Conservation (phyloP, 768 basidiomycete species). For the Pholiota conissans region DNA sequence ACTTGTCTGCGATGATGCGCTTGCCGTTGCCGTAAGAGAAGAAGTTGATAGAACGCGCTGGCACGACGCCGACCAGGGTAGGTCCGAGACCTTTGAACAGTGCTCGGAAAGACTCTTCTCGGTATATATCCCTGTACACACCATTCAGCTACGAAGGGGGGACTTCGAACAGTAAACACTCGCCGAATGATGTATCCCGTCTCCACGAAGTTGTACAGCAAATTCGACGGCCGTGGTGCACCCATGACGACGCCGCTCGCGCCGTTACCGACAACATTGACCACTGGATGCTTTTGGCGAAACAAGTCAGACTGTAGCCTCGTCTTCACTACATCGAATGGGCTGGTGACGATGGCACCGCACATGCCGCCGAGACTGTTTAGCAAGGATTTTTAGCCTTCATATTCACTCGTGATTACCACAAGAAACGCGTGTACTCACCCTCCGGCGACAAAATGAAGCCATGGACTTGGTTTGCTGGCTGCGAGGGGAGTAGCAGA, state of each 20-base stretch:
- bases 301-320: slow-evolving; percentile 92
- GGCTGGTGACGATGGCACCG: slow-evolving; percentile 94
- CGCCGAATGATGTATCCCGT: slow-evolving; percentile 89
- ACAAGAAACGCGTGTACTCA: slow-evolving; percentile 35
- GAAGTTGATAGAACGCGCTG: slow-evolving; percentile 96
- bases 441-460: slow-evolving; percentile 87
- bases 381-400: slow-evolving; percentile 3
- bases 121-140: slow-evolving; percentile 68
- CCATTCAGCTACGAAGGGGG: neutral
- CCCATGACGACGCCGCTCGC: slow-evolving; percentile 36
- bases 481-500: slow-evolving; percentile 11
- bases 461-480: slow-evolving; percentile 67
- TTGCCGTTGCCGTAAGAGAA: slow-evolving; percentile 98
- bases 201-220: slow-evolving; percentile 94
- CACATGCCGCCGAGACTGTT: slow-evolving; percentile 95
- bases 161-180: slow-evolving; percentile 2
- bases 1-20: slow-evolving; percentile 78
- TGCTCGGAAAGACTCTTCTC: slow-evolving; percentile 83
- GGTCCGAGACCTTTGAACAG: slow-evolving; percentile 95
- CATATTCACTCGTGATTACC: too few species aligned
- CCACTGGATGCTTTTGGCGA: slow-evolving; percentile 33
- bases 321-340: slow-evolving; percentile 98
- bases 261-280: slow-evolving; percentile 32
- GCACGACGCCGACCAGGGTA: slow-evolving; percentile 91
- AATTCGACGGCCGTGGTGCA: slow-evolving; percentile 45